Evolutionary conservation across 2,329 filamentous ascomycete species (phyloP).

Genomic region (Penicillium sumatraense): DNA sequence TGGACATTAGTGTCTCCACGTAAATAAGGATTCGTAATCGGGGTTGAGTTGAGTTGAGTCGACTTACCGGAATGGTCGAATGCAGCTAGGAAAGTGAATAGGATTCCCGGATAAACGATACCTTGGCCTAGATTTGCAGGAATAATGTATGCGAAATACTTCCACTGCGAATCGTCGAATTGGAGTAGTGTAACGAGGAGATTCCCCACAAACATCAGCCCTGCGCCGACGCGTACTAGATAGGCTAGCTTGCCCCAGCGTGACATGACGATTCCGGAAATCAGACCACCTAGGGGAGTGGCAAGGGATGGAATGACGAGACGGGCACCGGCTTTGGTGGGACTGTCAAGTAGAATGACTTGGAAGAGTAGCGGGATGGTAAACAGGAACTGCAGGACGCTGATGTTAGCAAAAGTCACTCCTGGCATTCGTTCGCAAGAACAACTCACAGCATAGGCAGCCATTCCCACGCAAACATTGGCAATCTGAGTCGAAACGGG

Average conservation of each 20-base stretch:
- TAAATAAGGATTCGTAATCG: background rate
- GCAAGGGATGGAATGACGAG: conserved; percentile 52
- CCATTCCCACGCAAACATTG: conserved; percentile 65
- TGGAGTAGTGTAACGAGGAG: conserved; percentile 44
- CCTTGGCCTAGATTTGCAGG: conserved; percentile 54
- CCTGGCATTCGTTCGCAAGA: background rate
- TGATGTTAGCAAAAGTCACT: background rate
- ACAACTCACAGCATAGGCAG: conserved; percentile 63
- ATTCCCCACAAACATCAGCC: conserved; percentile 52
- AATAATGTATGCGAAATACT: conserved; percentile 51
- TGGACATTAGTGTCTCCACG: background rate
- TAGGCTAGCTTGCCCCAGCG: conserved; percentile 50
- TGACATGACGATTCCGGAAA: conserved; percentile 54
- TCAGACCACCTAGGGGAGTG: conserved; percentile 49
- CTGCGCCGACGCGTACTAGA: conserved; percentile 46
- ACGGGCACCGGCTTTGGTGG: conserved; percentile 50
- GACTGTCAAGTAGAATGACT: conserved; percentile 46
- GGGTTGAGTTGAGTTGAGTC: background rate
- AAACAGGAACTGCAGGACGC: conserved; percentile 48
- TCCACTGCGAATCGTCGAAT: conserved; percentile 50
- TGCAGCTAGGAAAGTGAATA: conserved; percentile 66
- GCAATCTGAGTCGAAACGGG: conserved; percentile 61
- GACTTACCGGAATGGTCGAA: conserved; percentile 63
- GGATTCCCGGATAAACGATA: conserved; percentile 52
- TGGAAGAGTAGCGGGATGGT: conserved; percentile 53